These are phyloP conservation scores for Leucogyrophana mollusca DNA, from an alignment of 768 basidiomycete genomes.

Conservation along the genomic window DNA sequence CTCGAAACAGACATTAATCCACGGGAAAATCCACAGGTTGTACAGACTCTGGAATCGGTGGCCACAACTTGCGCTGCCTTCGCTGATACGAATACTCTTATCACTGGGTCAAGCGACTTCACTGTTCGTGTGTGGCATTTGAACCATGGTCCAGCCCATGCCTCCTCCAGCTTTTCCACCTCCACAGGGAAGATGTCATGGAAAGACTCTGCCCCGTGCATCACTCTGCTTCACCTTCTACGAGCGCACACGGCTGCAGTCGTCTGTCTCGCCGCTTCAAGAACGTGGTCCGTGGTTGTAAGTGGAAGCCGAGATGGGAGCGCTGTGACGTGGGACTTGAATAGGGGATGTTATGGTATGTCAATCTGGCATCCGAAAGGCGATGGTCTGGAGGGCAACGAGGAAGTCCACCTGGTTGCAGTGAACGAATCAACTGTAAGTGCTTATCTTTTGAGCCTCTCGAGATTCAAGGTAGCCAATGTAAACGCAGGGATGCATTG, in stretches of 20 bases:
- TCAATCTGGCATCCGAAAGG: conserved; percentile 68
- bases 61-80: conserved; percentile 75
- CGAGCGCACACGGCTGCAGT: conserved; percentile 75
- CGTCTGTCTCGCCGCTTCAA: conserved; percentile 66
- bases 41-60: conserved; percentile 76
- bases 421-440: conserved; percentile 88
- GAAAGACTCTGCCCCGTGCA: conserved; percentile 24
- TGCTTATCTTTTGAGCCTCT: conserved; percentile 4
- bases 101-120: conserved; percentile 79
- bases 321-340: conserved; percentile 88
- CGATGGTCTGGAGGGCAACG: conserved; percentile 18
- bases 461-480: neutral
- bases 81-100: conserved; percentile 67
- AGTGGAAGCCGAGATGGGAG: conserved; percentile 87
- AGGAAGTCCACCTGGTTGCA: conserved; percentile 63
- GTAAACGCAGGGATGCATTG: conserved; percentile 80
- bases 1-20: neutral
- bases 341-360: conserved; percentile 74
- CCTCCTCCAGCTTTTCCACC: conserved; percentile 23
- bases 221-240: conserved; percentile 68
- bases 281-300: conserved; percentile 79
- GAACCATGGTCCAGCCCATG: conserved; percentile 29
- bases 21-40: conserved; percentile 41
- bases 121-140: conserved; percentile 84
- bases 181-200: conserved; percentile 7